Base-by-base conservation (phyloP, 306 rosid genomes). In the Lathyrus tuberosus region DNA sequence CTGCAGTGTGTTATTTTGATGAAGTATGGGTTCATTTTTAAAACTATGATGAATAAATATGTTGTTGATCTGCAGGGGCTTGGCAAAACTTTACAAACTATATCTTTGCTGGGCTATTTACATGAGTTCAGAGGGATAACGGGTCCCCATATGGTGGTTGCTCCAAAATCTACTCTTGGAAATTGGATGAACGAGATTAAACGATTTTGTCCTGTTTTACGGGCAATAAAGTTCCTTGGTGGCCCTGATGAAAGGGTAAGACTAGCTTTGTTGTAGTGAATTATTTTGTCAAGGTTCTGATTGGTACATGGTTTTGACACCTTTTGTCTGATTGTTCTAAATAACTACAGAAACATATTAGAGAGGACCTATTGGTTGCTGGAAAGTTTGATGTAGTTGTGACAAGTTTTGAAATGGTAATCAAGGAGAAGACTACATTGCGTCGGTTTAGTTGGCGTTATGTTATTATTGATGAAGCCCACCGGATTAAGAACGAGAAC, bases 91-190 rank as follows among this genome's bases (percentile, higher is more conserved):
- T 72, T 94, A 79, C 99, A 91, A 83, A 91, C 99, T 65, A 94
- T 94, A 76, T 94, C 99, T 64, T 82, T 94, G 79, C 26, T 94
- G 82, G 99, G 96, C 44, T 94, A 94, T 78, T 82, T 94, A 73
- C 92, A 94, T 15, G 99, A 94, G 85, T 94, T 88, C 77, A 89
- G 96, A 78, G 97, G 97, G 70, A 89, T 94, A 48, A 86, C 73
- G 10, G 96, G 99, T 10, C 99, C 99, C 70, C 99, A 91, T 83
- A 94, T 94, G 99, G 99, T 94, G 57, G 97, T 94, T 82, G 99
- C 99, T 42, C 99, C 99, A 77, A 94, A 94, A 85, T 94, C 99
- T 67, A 94, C 99, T 30, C 96, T 94, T 38, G 97, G 97, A 76
- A 88, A 94, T 74, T 94, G 99, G 99, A 94, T 94, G 99, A 94